Evolutionary conservation across 176 grass and related monocot genomes (phyloP), one percentile per base, ranked within the genome.

Genomic region (Areca catechu): DNA sequence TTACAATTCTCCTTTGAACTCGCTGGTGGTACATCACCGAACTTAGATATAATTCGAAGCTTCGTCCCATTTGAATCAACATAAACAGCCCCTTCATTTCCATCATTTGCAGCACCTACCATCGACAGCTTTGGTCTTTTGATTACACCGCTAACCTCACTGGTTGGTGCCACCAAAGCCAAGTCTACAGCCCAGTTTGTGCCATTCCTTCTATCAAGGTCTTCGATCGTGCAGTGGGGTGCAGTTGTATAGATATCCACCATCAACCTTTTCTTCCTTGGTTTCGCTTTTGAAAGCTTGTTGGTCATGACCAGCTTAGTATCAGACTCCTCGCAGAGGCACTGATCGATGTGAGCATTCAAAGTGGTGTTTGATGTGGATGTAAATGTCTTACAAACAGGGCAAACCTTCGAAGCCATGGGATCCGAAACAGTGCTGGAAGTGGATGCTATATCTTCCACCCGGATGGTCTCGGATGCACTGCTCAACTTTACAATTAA

Each of bases 21-120:
- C 23, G 56, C 34, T 43, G 34, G 12, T 25, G 49, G 16, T 29
- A 19, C 19, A 51, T 54, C 58, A 57, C 22, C 49, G 52, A 77
- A 48, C 54, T 77, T 77, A 15, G 74, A 77, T 28, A 77, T 28
- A 57, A 77, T 69, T 50, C 74, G 22, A 49, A 77, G 28, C 43
- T 77, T 77, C 47, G 57, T 24, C 28, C 74, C 66, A 10, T 77
- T 70, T 19, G 74, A 77, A 63, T 77, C 72, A 56, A 75, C 50
- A 28, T 75, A 75, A 24, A 66, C 52, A 20, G 29, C 62, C 50
- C 60, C 72, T 52, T 58, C 53, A 37, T 30, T 57, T 16, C 2
- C 20, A 15, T 16, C 53, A 50, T 20, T 24, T 60, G 20, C 14
- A 24, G 63, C 24, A 50, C 58, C 61, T 3, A 10, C 12, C 21